Percentiles rank a stretch among this genome's conserved stretches.
Evolutionary conservation across 257 asterid species (phyloP).

Genomic region (Gentiana dahurica): DNA sequence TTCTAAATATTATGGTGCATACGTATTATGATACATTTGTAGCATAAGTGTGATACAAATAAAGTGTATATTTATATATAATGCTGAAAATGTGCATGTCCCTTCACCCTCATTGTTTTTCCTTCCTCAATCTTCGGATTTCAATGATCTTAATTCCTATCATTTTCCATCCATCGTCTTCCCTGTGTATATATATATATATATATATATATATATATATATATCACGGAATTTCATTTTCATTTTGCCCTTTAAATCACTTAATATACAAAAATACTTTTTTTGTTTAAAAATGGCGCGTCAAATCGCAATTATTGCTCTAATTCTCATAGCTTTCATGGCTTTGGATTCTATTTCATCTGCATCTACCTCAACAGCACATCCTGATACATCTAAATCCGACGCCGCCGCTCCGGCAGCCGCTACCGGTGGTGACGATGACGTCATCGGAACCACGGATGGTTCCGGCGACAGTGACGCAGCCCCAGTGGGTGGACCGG

Average conservation of each 20-base stretch:
- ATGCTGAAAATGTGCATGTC: slow-evolving; percentile 3
- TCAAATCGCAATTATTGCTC: slow-evolving; percentile 29
- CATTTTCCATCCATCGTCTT: background rate
- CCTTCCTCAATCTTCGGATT: slow-evolving; percentile 2
- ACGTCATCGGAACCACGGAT: slow-evolving; percentile 9
- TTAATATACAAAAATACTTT: background rate
- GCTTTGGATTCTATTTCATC: slow-evolving; percentile 26
- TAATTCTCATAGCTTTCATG: slow-evolving; percentile 35
- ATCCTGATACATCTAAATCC: background rate
- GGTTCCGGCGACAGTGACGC: slow-evolving; percentile 7
- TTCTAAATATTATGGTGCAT: too few relatives aligned
- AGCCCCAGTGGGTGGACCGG: slow-evolving; percentile 54
- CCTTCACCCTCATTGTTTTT: background rate
- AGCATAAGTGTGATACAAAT: too few relatives aligned
- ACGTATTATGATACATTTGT: too few relatives aligned
- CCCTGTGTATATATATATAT: slow-evolving; percentile 1
- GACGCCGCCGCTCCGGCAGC: too few relatives aligned
- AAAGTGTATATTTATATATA: background rate
- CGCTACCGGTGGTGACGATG: slow-evolving; percentile 23
- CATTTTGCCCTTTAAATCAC: slow-evolving; percentile 2
- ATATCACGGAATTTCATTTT: slow-evolving; percentile 1
- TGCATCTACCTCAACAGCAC: slow-evolving; percentile 4
- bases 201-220: too few relatives aligned
- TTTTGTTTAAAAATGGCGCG: slow-evolving; percentile 11
- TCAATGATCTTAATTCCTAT: background rate